A percentile compares a stretch with the other conserved stretches of the same genome.
Conservation (phyloP, 495 filamentous ascomycete genomes). For the Talaromyces proteolyticus region DNA sequence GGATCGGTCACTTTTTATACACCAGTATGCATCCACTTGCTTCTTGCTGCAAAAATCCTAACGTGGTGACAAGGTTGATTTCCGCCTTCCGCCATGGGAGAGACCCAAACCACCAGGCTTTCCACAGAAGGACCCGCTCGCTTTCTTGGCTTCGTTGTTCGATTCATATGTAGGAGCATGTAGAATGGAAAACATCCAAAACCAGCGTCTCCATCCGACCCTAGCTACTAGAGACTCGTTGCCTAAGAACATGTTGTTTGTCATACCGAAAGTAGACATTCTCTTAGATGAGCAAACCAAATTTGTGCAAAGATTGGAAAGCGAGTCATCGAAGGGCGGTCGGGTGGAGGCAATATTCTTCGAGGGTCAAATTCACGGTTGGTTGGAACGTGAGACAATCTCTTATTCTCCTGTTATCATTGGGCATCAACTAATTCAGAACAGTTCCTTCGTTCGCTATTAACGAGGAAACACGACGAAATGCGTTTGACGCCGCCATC, state of each 20-base stretch:
- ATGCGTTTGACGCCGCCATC: too few relatives aligned
- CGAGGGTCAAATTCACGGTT: too few relatives aligned
- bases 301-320: conserved; percentile 16
- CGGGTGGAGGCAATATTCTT: too few relatives aligned
- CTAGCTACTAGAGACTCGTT: conserved; percentile 13
- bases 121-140: conserved; percentile 18
- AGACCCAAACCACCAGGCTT: conserved; percentile 23
- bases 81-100: conserved; percentile 19
- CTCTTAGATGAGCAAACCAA: conserved; percentile 19
- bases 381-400: too few relatives aligned
- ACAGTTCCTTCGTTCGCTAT: too few relatives aligned
- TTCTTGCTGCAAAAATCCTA: background rate
- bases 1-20: background rate
- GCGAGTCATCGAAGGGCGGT: too few relatives aligned
- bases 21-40: background rate
- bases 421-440: too few relatives aligned
- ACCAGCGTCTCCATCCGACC: conserved; percentile 19
- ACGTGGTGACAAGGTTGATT: too few relatives aligned
- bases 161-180: conserved; percentile 19
- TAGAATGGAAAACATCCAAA: conserved; percentile 8
- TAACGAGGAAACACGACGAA: too few relatives aligned
- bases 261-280: conserved; percentile 18
- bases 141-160: conserved; percentile 21
- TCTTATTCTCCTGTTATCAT: too few relatives aligned
- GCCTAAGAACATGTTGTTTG: conserved; percentile 17